Percentiles rank a stretch among this genome's conserved stretches.
These are phyloP conservation scores for Penicillium frequentans DNA, from an alignment of 2,329 filamentous ascomycete species.

Conservation along the genomic window DNA sequence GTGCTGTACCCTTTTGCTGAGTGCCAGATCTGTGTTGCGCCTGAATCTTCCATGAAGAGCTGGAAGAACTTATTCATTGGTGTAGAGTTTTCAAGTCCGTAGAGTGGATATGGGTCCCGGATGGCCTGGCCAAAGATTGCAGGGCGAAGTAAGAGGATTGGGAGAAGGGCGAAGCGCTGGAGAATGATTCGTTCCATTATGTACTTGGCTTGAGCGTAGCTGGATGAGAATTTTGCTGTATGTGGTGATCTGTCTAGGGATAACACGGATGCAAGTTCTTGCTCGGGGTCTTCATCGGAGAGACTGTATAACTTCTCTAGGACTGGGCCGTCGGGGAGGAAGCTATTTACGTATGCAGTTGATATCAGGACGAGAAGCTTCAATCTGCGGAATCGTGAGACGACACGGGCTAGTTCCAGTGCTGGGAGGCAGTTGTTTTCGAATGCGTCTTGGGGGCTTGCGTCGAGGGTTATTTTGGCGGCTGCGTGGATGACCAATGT, in stretches of 20 bases:
- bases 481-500: constrained; percentile 34
- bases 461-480: constrained; percentile 33
- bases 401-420: constrained; percentile 28
- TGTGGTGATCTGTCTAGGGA: constrained; percentile 15
- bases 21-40: constrained; percentile 31
- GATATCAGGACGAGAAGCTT: constrained; percentile 32
- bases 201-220: constrained; percentile 33
- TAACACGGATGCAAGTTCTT: constrained; percentile 26
- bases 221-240: constrained; percentile 26
- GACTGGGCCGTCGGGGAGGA: constrained; percentile 31
- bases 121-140: constrained; percentile 33
- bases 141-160: constrained; percentile 29
- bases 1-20: constrained; percentile 27
- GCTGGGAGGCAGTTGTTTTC: constrained; percentile 34
- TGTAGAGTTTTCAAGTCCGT: constrained; percentile 32
- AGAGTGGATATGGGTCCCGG: constrained; percentile 30
- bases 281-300: constrained; percentile 26
- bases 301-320: constrained; percentile 26
- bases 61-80: constrained; percentile 33
- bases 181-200: constrained; percentile 31
- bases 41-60: constrained; percentile 25
- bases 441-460: constrained; percentile 26
- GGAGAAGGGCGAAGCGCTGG: constrained; percentile 28
- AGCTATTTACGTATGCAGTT: constrained; percentile 34
- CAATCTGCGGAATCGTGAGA: constrained; percentile 26